Evolutionary conservation across 208 protist species (phyloP), one percentile per base, ranked within the genome.

Genomic region (Entamoeba histolytica): DNA sequence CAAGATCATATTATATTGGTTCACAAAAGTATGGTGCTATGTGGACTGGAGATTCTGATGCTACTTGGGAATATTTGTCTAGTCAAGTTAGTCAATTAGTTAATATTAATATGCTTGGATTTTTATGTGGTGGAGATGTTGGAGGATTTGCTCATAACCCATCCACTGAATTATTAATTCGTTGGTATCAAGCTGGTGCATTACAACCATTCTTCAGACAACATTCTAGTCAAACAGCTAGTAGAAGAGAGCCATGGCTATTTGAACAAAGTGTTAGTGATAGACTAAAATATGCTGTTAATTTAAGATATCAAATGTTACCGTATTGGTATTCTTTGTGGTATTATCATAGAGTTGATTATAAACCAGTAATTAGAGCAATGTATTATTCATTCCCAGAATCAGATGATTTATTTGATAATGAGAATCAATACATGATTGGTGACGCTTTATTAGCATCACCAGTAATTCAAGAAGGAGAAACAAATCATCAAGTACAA

Each of bases 1-100:
- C 94, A 19, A 12, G 94, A n/a, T 94, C 93, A 49, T 94, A 94
- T 49, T 94, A 93, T 44, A 87, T 91, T 61, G 94, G 94, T 12
- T 93, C 93, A 49, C 15, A 91, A 31, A 47, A 12, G 17, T 39
- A 44, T 93, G 93, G n/a, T n/a, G 92, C 92, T 31, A 55, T 94
- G 14, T 94, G 93, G 93, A 94, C 93, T 50, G 92, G 94, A 49
- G 93, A 94, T 47, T 94, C 94, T 35, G 50, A n/a, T 6, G 93
- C 93, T 15, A 92, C 94, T 44, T 94, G 92, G 92, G 93, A 94
- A 7, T 93, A 94, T 49, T 49, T 94, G 4, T 14, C 5, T 23
- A 49, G n/a, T n/a, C 44, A 28, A 23, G 35, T 61, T 50, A 44
- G 35, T 44, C 52, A 92, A 28, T 69, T 94, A n/a, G 23, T 94